Evolutionary conservation across 495 filamentous ascomycete species (phyloP), one percentile per base, ranked within the genome.

Genomic region (Schizothecium vesticola): DNA sequence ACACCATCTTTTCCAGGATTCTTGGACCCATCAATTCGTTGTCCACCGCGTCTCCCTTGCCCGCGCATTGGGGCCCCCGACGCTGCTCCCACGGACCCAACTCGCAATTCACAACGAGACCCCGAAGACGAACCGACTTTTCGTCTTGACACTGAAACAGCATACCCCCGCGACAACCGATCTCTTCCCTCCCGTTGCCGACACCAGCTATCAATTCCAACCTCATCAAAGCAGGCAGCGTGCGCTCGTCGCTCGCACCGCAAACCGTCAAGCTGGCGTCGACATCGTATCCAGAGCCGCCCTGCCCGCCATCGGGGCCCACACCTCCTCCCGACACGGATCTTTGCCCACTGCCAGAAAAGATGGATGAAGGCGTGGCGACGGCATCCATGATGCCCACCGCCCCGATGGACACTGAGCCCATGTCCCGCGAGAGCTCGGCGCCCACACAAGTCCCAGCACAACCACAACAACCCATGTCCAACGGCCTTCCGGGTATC

Each of bases 401-500:
- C 73, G 73, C 79, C 11, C 63, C 69, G 11, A 64, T 82, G 57
- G 85, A 86, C 58, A 76, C 79, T 22, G 84, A 86, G 65, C 74
- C 79, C 51, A 80, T 84, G 66, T 83, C 83, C 16, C 76, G 80
- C 67, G 83, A 81, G n/a, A 80, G 78, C 68, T 83, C 83, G 59
- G 80, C 80, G 21, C 84, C 84, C 8, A 81, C 75, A 4, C 71
- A 73, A 57, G 64, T 64, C 11, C 72, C 72, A 65, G 36, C 64
- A 19, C 78, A 76, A 70, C 80, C 64, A 19, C 78, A 76, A 70
- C 80, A 80, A 76, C 75, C 68, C 75, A 78, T 55, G 63, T 16
- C 79, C 9, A 74, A 84, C 28, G 83, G 86, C 23, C 82, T 89
- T n/a, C 86, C 88, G 13, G 83, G 82, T 10, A 79, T 90, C 6